Evolutionary conservation across 1,284 basidiomycete species (phyloP).

Genomic region (Trichosporon sp.): DNA sequence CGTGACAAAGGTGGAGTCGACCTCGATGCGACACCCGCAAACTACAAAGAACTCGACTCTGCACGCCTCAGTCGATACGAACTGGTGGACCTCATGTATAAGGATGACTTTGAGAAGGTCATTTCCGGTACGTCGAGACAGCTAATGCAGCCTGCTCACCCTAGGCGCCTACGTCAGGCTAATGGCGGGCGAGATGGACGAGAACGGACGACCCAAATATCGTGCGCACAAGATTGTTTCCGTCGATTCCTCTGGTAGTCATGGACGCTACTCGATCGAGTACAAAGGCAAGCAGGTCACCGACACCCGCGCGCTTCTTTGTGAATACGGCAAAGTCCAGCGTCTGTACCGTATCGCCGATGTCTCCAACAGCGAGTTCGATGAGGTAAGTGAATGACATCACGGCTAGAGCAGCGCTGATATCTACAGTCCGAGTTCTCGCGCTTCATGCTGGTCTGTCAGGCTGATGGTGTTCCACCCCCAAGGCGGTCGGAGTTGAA

Average conservation of each 20-base stretch:
- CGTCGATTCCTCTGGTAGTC: constrained; percentile 6
- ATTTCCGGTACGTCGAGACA: constrained; percentile 21
- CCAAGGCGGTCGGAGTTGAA: constrained; percentile 62
- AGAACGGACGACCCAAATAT: constrained; percentile 61
- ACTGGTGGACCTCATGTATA: constrained; percentile 55
- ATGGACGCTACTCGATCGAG: constrained; percentile 65
- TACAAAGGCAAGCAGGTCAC: constrained; percentile 48
- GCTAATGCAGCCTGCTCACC: neutral
- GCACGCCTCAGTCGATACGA: constrained; percentile 72
- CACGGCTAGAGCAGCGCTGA: neutral
- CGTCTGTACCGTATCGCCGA: constrained; percentile 66
- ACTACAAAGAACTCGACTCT: constrained; percentile 60
- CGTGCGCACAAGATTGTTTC: constrained; percentile 76
- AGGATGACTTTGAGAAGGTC: constrained; percentile 28
- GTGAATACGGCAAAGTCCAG: constrained; percentile 63
- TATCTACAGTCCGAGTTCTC: constrained; percentile 64
- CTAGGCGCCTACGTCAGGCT: constrained; percentile 75
- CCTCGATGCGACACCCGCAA: constrained; percentile 60
- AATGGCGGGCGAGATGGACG: constrained; percentile 54
- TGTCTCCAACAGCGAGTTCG: constrained; percentile 65
- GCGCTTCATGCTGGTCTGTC: constrained; percentile 54
- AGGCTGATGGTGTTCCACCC: constrained; percentile 58
- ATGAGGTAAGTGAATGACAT: constrained; percentile 50
- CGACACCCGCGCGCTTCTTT: constrained; percentile 60
- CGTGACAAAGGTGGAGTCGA: constrained; percentile 58